Evolutionary conservation across 192 early-diverging fungal genomes (phyloP), one percentile per base, ranked within the genome.

Genomic region (Coemansia sp.): DNA sequence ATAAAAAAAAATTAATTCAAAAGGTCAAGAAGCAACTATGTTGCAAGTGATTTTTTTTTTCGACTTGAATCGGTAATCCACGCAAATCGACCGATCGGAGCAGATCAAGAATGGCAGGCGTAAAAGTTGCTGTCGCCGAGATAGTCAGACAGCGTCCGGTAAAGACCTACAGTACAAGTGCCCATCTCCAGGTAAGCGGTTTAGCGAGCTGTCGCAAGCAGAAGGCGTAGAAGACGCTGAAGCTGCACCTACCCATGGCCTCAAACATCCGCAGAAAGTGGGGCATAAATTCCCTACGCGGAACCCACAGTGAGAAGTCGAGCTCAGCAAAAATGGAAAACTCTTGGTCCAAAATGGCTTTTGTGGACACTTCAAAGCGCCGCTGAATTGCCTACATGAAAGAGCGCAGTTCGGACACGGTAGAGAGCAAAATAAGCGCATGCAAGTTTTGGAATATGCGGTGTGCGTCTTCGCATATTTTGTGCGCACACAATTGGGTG

Each of bases 311-410:
- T 19, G 87, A 91, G 72, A 99, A 99, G 22, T 95, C 94, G 35
- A 99, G 87, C 45, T 90, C 85, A 1, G 94, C 87, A 87, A 95
- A 99, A 3, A 96, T 91, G 31, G 88, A 70, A 82, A 98, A 98
- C 79, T 99, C 97, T 62, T 94, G 88, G 32, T 93, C 87, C 57
- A 89, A 85, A 24, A 99, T 88, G 20, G 93, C 89, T 62, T 93
- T 91, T 22, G 85, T 63, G 15, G 90, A 83, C 2, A 97, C 86
- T 20, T 91, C 90, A 38, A 97, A 84, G 17, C 90, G 77, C 53
- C 91, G 87, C 38, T 92, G 91, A 53, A 94, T 87, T 3, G 87
- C 76, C 88, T 80, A 80, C 64, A 68, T 32, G 86, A 65, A 15
- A 43, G 47, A 35, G 2, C 35, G 9, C 10, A 35, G 46, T 12